Evolutionary conservation across 2,329 filamentous ascomycete genomes (phyloP), one percentile per base, ranked within the genome.

Genomic region (Trichoderma koningii): DNA sequence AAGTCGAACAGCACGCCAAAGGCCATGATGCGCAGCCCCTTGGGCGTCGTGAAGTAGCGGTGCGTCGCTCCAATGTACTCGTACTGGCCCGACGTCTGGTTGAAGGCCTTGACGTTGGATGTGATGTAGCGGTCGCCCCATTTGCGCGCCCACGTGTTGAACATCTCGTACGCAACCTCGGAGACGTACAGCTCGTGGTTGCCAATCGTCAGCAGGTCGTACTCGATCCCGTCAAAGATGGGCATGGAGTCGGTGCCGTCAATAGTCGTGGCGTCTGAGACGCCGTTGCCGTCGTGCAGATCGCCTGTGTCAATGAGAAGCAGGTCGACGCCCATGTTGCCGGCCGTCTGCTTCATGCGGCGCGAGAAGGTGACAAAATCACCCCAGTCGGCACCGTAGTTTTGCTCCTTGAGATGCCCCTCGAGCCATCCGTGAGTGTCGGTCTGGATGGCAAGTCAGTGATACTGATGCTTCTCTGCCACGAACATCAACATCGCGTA

Each of bases 161-260:
- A 85, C 10, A 85, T 84, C 70, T 89, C 82, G 67, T 88, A 87
- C 1, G 87, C 83, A 57, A 89, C 82, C 34, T 85, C 82, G 10
- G 83, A 82, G 10, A 87, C 80, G 71, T 89, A 89, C 7, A 90
- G 81, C 75, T 89, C 87, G 69, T 90, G 87, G 71, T 89, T 89
- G 67, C 78, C 79, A 41, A 81, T 81, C 5, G 79, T 73, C 56
- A 82, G 66, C 50, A 82, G 68, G 47, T 82, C 79, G 66, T 81
- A 81, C 47, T 75, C 70, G 30, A 79, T 73, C 67, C 80, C 73
- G 65, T 77, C 71, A 44, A 81, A 81, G 51, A 81, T 71, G n/a
- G 75, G 74, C 70, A 80, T 83, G 1, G 84, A 85, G 23, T 85
- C 68, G 47, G 79, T 75, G 50, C 85, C 87, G 67, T 88, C 86